Base-by-base conservation (phyloP, 345 rosid species). In the Tarenaya hassleriana region DNA sequence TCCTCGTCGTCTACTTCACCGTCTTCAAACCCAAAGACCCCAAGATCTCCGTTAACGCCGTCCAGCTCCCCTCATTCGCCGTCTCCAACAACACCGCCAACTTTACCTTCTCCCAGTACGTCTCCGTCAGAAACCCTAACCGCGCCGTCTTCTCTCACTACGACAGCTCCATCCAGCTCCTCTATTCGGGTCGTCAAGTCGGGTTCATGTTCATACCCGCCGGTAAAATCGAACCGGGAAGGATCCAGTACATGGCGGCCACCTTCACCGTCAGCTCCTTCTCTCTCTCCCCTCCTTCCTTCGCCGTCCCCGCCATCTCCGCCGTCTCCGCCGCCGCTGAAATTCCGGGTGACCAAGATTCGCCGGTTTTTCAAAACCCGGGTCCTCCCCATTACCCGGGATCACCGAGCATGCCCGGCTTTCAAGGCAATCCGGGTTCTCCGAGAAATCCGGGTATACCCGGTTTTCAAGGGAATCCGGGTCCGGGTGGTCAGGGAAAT, bases 161-260 rank as follows among this genome's bases (percentile, higher is more conserved):
- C 77, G 97, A 84, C 66, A 81, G 91, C 61, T 78, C 95, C 34
- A 80, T 94, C 51, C 89, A 86, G 89, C 94, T 94, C 19, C 79
- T 83, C 44, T 82, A 86, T 60, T 73, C 91, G 11, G 97, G 95
- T 7, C 74, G 78, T 44, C 97, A 77, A 67, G 89, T 94, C 50
- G 99, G 97, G 2, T 88, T 88, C 77, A 80, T 94, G 95, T 88
- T 88, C 74, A 84, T 94, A 10, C 99, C 99, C 67, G 99, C 99
- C 29, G 95, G 97, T 5, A 77, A 83, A 70, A 78, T 88, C 75
- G 86, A 70, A 8, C 56, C 95, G 0, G 91, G 94, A 24, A 79
- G 47, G 62, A 78, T 88, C 65, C 80, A 88, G 65, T 77, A 83
- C 79, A 88, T 88, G 97, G 94, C 91, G 24, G 97, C 95, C n/a